phyloP scores from a whole-genome alignment of 331 rosid genomes.

The Quercus lobata region DNA sequence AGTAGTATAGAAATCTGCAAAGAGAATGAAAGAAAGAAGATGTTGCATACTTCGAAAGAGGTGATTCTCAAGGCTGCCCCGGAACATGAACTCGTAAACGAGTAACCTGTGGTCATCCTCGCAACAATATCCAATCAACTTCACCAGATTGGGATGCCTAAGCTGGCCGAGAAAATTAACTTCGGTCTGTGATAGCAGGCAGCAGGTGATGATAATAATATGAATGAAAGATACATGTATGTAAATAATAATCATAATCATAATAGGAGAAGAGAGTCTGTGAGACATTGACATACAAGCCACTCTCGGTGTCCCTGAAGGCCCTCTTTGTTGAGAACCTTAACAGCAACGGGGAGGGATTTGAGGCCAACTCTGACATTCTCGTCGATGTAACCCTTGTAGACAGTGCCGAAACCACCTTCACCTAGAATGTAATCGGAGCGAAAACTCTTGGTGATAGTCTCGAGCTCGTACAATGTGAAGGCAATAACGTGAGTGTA shows the following conservation, averaged over 20 bases:
- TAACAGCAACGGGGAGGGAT: conserved; percentile 94
- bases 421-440: conserved; percentile 91
- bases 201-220: background rate
- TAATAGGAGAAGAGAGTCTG: background rate
- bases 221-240: too few species aligned
- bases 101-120: conserved; percentile 97
- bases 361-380: conserved; percentile 95
- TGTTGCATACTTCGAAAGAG: conserved; percentile 76
- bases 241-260: background rate
- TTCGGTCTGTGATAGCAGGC: conserved; percentile 57
- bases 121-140: conserved; percentile 97
- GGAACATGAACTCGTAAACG: conserved; percentile 95
- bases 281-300: conserved; percentile 51
- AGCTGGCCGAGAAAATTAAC: conserved; percentile 98
- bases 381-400: conserved; percentile 96
- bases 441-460: conserved; percentile 95
- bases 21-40: background rate
- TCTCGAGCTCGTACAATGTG: conserved; percentile 89
- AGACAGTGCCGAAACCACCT: conserved; percentile 97
- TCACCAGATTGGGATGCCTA: conserved; percentile 96
- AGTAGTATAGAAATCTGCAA: background rate
- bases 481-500: conserved; percentile 90
- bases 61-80: conserved; percentile 97
- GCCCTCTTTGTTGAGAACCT: conserved; percentile 95
- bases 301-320: conserved; percentile 98